A percentile compares a stretch with the other conserved stretches of the same genome.
Conservation (phyloP, 2,329 filamentous ascomycete species). For the Fusarium pseudonygamai region DNA sequence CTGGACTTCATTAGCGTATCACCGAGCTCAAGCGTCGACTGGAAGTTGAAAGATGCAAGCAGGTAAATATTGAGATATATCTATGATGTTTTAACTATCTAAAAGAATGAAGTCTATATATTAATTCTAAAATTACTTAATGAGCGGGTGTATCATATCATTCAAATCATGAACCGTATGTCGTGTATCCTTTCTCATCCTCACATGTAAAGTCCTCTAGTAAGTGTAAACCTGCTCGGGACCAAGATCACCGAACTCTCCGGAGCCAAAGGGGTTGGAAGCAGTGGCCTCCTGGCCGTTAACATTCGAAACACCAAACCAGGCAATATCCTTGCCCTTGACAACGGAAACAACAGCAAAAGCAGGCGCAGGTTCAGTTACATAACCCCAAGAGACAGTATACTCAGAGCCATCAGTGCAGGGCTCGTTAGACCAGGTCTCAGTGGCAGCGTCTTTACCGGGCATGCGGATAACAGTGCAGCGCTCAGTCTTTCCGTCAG, state of each 20-base stretch:
- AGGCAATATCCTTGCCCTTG: constrained; percentile 30
- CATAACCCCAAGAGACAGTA: constrained; percentile 32
- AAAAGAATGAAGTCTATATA: neutral
- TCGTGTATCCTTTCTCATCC: too few relatives aligned
- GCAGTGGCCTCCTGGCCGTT: constrained; percentile 31
- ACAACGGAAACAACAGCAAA: constrained; percentile 33
- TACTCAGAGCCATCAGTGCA: constrained; percentile 20
- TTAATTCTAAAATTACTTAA: neutral
- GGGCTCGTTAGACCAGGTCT: constrained; percentile 30
- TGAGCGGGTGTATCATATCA: neutral
- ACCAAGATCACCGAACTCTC: constrained; percentile 21
- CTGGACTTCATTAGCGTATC: too few relatives aligned
- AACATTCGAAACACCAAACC: constrained; percentile 32
- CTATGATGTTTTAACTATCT: fast-evolving
- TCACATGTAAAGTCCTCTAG: neutral
- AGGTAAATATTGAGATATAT: neutral
- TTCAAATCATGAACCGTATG: neutral
- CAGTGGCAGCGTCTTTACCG: constrained; percentile 15
- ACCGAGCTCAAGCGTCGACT: too few relatives aligned
- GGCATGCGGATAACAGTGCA: constrained; percentile 30
- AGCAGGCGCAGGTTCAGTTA: constrained; percentile 26
- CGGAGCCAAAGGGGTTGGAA: constrained; percentile 26
- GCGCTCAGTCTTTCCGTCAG: constrained; percentile 23
- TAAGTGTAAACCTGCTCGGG: constrained; percentile 36
- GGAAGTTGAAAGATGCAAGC: too few relatives aligned